These are phyloP conservation scores for Orbilia blumenaviensis DNA, from an alignment of 2,329 filamentous ascomycete genomes.

Conservation along the genomic window DNA sequence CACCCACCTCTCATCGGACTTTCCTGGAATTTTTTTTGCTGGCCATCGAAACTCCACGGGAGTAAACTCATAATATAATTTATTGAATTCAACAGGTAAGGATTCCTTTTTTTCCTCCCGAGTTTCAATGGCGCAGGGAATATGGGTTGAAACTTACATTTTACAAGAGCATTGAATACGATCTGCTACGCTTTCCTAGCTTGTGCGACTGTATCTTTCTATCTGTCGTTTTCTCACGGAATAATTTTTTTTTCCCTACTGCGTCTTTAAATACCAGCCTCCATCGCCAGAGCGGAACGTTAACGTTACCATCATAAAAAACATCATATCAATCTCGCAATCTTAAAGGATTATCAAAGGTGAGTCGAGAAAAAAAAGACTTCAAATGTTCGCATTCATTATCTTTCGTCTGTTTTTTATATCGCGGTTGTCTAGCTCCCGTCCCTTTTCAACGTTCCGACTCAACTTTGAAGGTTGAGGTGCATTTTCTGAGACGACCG, in stretches of 20 bases:
- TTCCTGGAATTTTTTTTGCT: conserved; percentile 46
- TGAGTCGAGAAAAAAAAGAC: conserved; percentile 5
- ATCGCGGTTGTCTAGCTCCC: conserved; percentile 31
- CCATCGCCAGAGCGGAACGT: conserved; percentile 43
- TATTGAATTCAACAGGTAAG: conserved; percentile 27
- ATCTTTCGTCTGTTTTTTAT: neutral
- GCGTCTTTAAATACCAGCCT: conserved; percentile 20
- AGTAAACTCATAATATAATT: conserved; percentile 39
- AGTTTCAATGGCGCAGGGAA: conserved; percentile 1
- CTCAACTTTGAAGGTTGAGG: conserved; percentile 53
- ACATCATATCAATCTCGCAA: conserved; percentile 26
- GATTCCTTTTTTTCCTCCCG: neutral
- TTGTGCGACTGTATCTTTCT: conserved; percentile 37
- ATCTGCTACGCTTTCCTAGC: conserved; percentile 29
- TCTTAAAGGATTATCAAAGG: conserved; percentile 23
- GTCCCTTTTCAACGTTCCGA: conserved; percentile 15
- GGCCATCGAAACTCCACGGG: conserved; percentile 36
- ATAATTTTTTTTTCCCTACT: conserved; percentile 10
- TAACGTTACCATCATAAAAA: conserved; percentile 23
- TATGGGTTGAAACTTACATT: conserved; percentile 31
- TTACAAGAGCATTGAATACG: conserved; percentile 38
- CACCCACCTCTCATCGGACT: conserved; percentile 24
- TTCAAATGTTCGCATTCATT: neutral
- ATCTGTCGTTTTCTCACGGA: conserved; percentile 20
- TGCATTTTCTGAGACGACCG: conserved; percentile 55